phyloP scores from a whole-genome alignment of 2,329 filamentous ascomycete species.

The Bipolaris sorokiniana region DNA sequence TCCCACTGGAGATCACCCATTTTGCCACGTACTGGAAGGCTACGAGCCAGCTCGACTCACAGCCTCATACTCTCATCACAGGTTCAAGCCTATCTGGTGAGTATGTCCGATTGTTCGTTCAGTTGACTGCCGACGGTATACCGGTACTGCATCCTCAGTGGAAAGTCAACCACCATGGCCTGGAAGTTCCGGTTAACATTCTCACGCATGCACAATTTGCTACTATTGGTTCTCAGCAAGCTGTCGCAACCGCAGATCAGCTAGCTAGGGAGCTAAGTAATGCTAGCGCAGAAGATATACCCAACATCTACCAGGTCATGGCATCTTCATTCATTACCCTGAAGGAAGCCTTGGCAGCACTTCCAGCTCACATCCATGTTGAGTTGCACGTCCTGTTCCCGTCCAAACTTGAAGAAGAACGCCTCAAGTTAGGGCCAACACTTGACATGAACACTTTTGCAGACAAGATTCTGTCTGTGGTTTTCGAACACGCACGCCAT shows the following conservation, averaged over 20 bases:
- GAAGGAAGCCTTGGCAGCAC: constrained; percentile 72
- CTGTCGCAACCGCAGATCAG: constrained; percentile 30
- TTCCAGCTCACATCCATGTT: constrained; percentile 82
- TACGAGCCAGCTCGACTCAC: constrained; percentile 87
- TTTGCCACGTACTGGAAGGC: constrained; percentile 99
- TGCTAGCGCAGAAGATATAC: constrained; percentile 44
- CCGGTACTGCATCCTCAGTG: constrained; percentile 88
- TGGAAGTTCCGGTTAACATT: constrained; percentile 82
- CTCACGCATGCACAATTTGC: constrained; percentile 77
- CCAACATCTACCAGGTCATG: constrained; percentile 73
- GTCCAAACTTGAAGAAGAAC: constrained; percentile 72
- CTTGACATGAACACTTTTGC: constrained; percentile 85
- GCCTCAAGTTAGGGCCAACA: constrained; percentile 72
- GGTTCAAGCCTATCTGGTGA: constrained; percentile 96
- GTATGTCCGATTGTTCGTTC: constrained; percentile 89
- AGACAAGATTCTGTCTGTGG: constrained; percentile 80
- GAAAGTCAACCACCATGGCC: constrained; percentile 74
- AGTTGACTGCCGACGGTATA: constrained; percentile 85
- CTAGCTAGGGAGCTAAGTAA: constrained; percentile 33
- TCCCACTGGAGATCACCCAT: constrained; percentile 93
- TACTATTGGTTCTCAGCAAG: constrained; percentile 50
- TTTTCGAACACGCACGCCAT: constrained; percentile 87
- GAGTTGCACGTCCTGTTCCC: constrained; percentile 94
- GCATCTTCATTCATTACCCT: constrained; percentile 80
- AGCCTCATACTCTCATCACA: constrained; percentile 85